Conservation (phyloP, 345 rosid species). For the Firmiana major region DNA sequence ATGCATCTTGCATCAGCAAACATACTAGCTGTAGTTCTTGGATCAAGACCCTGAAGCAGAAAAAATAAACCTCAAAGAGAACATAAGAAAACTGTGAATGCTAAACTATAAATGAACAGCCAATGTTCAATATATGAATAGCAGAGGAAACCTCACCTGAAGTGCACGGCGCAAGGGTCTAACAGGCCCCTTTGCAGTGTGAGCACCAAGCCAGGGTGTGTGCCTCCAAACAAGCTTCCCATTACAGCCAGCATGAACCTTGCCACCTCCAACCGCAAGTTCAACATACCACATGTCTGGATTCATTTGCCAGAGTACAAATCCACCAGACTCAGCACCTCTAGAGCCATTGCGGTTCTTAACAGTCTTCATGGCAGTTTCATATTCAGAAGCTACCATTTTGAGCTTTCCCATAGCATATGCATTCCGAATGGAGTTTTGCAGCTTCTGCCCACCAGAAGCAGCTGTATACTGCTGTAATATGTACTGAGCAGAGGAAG, state of each 20-base stretch:
- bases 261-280: conserved; percentile 78
- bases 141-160: conserved; percentile 44
- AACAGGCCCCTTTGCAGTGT: conserved; percentile 82
- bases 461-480: conserved; percentile 90
- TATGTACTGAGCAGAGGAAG: conserved; percentile 88
- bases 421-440: conserved; percentile 68
- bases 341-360: conserved; percentile 56
- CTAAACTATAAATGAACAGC: neutral
- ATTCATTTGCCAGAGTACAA: conserved; percentile 96
- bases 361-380: conserved; percentile 64
- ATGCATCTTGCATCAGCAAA: conserved; percentile 83
- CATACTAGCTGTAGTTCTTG: conserved; percentile 71
- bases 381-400: conserved; percentile 75
- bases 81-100: neutral
- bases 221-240: conserved; percentile 93
- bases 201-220: conserved; percentile 93
- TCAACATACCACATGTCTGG: conserved; percentile 97
- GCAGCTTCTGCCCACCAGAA: conserved; percentile 83
- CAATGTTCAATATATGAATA: neutral
- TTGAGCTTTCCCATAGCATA: conserved; percentile 84
- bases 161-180: conserved; percentile 90
- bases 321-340: conserved; percentile 70
- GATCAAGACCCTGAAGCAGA: conserved; percentile 80
- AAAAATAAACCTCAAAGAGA: conserved; percentile 16
- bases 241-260: conserved; percentile 89